Conservation (phyloP, 345 rosid species). For the Euphorbia peplus region DNA sequence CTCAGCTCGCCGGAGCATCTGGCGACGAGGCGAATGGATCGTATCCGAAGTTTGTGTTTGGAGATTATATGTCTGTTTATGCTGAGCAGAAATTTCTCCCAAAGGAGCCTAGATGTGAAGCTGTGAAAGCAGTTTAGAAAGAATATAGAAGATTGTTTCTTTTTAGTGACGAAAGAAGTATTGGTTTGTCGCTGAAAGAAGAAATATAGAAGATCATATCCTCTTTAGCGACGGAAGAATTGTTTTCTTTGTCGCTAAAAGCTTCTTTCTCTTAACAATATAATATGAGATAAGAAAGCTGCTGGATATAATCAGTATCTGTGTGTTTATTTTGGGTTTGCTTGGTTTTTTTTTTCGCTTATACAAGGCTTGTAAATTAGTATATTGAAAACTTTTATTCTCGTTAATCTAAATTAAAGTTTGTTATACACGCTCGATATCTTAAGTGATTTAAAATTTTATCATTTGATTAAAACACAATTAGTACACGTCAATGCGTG, state of each 20-base stretch:
- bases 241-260: not conserved
- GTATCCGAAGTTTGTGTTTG: constrained; percentile 80
- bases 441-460: no score
- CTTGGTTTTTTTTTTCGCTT: not conserved
- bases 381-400: no score
- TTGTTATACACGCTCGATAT: no score
- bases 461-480: no score
- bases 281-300: constrained; percentile 21
- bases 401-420: no score
- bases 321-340: constrained; percentile 4
- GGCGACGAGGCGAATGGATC: constrained; percentile 24
- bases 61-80: constrained; percentile 89
- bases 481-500: no score
- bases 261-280: constrained; percentile 26
- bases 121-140: constrained; percentile 50
- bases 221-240: no score
- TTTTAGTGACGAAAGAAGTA: no score
- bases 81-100: constrained; percentile 82
- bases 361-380: no score
- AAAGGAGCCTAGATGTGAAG: constrained; percentile 83
- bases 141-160: constrained; percentile 1
- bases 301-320: not conserved
- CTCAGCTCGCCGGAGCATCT: constrained; percentile 25
- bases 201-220: no score
- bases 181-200: no score